Conservation (phyloP, 2,329 filamentous ascomycete species). For the Chaetothyriales sp. region DNA sequence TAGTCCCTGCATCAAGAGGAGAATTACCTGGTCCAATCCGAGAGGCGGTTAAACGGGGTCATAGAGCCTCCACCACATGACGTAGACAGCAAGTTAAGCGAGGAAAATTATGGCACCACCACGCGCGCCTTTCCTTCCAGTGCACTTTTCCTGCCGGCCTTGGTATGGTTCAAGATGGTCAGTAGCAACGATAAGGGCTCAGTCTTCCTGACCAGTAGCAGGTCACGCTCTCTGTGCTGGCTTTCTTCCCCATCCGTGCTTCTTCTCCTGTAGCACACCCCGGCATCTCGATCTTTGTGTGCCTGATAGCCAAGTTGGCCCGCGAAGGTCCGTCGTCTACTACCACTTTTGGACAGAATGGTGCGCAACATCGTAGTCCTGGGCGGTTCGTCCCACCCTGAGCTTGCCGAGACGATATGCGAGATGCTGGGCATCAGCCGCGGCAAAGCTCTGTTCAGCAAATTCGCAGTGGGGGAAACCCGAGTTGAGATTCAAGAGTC, state of each 20-base stretch:
- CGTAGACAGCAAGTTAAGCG: not conserved
- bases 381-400: slow-evolving; percentile 82
- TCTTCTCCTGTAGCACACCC: slow-evolving; percentile 1
- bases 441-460: slow-evolving; percentile 69
- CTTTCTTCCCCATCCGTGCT: slow-evolving; percentile 1
- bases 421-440: slow-evolving; percentile 75
- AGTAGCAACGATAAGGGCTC: not conserved
- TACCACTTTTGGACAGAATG: slow-evolving; percentile 38
- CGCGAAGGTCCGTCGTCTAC: not conserved
- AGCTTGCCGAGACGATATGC: slow-evolving; percentile 75
- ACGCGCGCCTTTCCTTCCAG: not conserved
- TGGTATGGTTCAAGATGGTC: not conserved
- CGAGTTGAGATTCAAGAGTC: slow-evolving; percentile 93
- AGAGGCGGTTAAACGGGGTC: no score
- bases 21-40: no score
- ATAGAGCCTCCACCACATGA: not conserved
- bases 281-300: not conserved
- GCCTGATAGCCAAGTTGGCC: not conserved
- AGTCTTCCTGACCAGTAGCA: not conserved
- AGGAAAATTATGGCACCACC: not conserved
- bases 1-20: no score
- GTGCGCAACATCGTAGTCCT: slow-evolving; percentile 91
- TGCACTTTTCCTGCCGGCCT: not conserved
- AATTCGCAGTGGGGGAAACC: slow-evolving; percentile 92
- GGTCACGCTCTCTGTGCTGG: not conserved